Base-by-base conservation (phyloP, 805 yeast genomes). In the Candida taoyuanica region DNA sequence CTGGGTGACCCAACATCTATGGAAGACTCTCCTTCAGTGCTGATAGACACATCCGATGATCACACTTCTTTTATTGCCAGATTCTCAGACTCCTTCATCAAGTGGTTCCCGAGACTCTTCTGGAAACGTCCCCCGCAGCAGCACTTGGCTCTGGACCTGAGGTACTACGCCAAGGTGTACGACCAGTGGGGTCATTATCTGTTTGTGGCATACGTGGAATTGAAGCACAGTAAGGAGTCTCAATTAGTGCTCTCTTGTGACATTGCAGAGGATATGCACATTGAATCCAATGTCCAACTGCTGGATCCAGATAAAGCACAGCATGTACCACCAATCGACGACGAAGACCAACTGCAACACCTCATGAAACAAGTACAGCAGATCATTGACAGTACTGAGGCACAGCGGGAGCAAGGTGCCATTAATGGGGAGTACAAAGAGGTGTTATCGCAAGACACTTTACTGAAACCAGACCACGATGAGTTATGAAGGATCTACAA, bases 71-170 rank as follows among this genome's bases (percentile, higher is more conserved):
- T 34, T 18, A 7, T 12, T 17, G 19, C 18, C 16, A 33, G 41
- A 16, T 21, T 39, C 11, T 11, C 31, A 9, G 14, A 14, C 1
- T 29, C 38, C 2, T 43, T 34, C 26, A 24, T 32, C 16, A 33
- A 26, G 5, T 33, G 36, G 38, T 36, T 36, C 30, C 40, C 43
- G 8, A 33, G 14, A 8, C 17, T 24, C 16, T 35, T 35, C 20
- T 13, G 16, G 11, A 13, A n/a, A 4, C 14, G 19, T 13, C 14
- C 17, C 7, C 7, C 26, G 11, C 16, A 7, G 4, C 12, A 9
- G 11, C 11, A 15, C 5, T 11, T 28, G 7, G 31, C 11, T 7
- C 16, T 17, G 26, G 6, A 16, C 23, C 30, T 29, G 15, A 29
- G 23, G 18, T 35, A 16, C 8, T 28, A 28, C 14, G 17, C 30